Percentiles rank a stretch among this genome's conserved stretches.
Conservation (phyloP, 1,139 yeast species). For the Blastobotrys elegans region DNA sequence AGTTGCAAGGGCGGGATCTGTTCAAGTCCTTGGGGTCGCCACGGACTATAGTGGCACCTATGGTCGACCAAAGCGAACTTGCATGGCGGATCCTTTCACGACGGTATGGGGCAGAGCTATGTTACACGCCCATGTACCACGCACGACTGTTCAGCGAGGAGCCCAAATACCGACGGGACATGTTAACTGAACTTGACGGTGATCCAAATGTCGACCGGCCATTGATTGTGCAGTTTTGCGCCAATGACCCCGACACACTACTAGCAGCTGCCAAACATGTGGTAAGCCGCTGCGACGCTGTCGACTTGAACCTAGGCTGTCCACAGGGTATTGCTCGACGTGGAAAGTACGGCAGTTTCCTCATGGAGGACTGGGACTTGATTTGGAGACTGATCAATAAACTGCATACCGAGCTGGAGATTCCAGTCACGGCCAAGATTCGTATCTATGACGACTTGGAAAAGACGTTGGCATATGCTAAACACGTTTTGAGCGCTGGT, state of each 20-base stretch:
- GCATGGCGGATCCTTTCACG: slow-evolving; percentile 93
- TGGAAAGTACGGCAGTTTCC: slow-evolving; percentile 91
- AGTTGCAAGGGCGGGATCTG: slow-evolving; percentile 60
- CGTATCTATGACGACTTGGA: slow-evolving; percentile 83
- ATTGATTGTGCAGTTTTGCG: slow-evolving; percentile 38
- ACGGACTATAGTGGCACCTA: slow-evolving; percentile 87
- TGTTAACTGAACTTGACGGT: slow-evolving; percentile 78
- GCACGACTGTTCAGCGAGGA: slow-evolving; percentile 85
- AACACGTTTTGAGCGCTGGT: slow-evolving; percentile 87
- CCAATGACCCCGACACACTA: slow-evolving; percentile 69
- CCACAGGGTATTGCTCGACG: slow-evolving; percentile 96
- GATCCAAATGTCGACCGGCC: slow-evolving; percentile 31
- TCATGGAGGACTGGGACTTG: slow-evolving; percentile 96
- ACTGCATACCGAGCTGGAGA: slow-evolving; percentile 64
- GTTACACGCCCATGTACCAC: slow-evolving; percentile 97
- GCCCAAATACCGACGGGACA: slow-evolving; percentile 69
- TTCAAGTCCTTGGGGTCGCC: slow-evolving; percentile 71
- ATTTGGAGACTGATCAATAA: slow-evolving; percentile 65
- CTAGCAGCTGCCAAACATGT: slow-evolving; percentile 88
- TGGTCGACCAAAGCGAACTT: slow-evolving; percentile 95
- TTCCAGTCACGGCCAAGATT: slow-evolving; percentile 95
- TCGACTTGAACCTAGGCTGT: slow-evolving; percentile 91
- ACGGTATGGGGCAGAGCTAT: slow-evolving; percentile 84
- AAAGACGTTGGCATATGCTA: slow-evolving; percentile 81
- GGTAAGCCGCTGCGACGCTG: slow-evolving; percentile 88